Conservation (phyloP, 257 asterid species). For the Ehretia macrophylla region DNA sequence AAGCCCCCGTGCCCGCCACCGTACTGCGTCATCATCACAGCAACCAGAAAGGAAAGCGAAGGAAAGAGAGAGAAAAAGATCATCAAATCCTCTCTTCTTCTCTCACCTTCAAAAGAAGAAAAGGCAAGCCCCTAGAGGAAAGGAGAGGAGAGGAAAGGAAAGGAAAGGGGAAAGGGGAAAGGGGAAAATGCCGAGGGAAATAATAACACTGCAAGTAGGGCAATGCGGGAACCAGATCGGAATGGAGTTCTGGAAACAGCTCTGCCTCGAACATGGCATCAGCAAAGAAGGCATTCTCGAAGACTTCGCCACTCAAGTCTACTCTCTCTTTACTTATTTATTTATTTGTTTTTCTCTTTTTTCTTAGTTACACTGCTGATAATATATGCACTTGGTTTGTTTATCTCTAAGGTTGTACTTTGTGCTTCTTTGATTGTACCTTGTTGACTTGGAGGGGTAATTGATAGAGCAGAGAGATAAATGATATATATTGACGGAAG, state of each 20-base stretch:
- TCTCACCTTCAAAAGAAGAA: no score
- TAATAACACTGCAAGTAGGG: slow-evolving; percentile 90
- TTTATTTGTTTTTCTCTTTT: not conserved
- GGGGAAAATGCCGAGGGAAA: slow-evolving; percentile 86
- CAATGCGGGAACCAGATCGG: slow-evolving; percentile 99
- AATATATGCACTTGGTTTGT: not conserved
- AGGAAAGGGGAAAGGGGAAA: not conserved
- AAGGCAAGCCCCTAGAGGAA: not conserved
- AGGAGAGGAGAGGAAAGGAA: no score
- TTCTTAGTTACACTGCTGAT: not conserved
- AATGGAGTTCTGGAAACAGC: slow-evolving; percentile 99
- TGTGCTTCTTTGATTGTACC: not conserved
- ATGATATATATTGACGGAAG: no score
- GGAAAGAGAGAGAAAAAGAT: not conserved
- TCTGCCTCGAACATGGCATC: slow-evolving; percentile 96
- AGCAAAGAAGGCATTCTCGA: slow-evolving; percentile 97
- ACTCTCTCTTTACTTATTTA: not conserved
- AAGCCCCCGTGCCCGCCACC: slow-evolving; percentile 1
- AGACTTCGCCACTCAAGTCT: slow-evolving; percentile 96
- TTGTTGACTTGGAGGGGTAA: no score
- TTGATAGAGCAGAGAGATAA: no score
- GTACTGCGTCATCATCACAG: not conserved
- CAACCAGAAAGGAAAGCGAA: slow-evolving; percentile 2
- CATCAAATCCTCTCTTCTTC: not conserved
- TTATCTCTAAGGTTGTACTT: not conserved